Evolutionary conservation across 139 green algal genomes (phyloP), one percentile per base, ranked within the genome.

Genomic region (Chlorella ohadii): DNA sequence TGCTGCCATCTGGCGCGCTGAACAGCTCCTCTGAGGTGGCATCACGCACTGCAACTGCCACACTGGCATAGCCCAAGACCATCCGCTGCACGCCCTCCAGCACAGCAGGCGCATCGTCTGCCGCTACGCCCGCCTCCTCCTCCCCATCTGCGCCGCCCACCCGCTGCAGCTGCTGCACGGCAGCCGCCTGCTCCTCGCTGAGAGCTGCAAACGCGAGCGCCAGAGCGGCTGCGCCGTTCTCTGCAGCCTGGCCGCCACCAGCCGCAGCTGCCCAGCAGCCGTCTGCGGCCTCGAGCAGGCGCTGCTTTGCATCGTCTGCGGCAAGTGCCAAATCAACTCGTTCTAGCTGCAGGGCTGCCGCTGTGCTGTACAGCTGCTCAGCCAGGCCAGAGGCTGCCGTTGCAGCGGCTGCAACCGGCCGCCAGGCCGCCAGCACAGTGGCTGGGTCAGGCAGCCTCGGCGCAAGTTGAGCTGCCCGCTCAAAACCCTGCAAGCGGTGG

Each of bases 41-140:
- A 39, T 80, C 76, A 5, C 79, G 11, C 25, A 78, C n/a, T 4
- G 65, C 47, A 44, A 88, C 61, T 0, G 79, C 74, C 15, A 28
- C 15, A 41, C 61, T 75, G 59, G 66, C 66, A 44, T 73, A 88
- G 33, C 84, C 84, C 33, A 88, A 66, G 1, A 81, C 71, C 59
- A 88, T 33, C 1, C 44, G 76, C 77, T 84, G 61, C 65, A 84
- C 41, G 7, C n/a, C 25, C 17, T 78, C 76, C 13, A 88, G 59
- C 28, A 71, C 5, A 13, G 55, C 63, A 15, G 56, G 2, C 28
- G 27, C 64, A 2, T 12, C 31, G 17, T 31, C n/a, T 28, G 15
- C 20, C 22, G 31, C 64, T 3, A 13, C 41, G 19, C n/a, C n/a
- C 11, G 68, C 44, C 34, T 84, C 25, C 59, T 38, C 23, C 25